Evolutionary conservation across 1,284 basidiomycete genomes (phyloP), one percentile per base, ranked within the genome.

Genomic region (Puccinia horiana): DNA sequence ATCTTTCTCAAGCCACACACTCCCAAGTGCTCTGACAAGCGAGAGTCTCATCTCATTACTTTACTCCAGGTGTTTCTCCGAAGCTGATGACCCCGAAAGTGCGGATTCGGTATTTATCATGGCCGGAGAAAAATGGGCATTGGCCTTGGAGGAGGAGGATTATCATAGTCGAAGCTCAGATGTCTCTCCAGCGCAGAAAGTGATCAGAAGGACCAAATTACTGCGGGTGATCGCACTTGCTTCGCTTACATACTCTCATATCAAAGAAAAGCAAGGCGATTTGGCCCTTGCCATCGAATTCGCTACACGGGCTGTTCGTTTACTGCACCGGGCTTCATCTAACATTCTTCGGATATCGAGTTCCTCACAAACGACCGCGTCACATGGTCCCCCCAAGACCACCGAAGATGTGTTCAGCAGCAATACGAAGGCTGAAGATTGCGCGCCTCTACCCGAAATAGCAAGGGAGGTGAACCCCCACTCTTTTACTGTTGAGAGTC

Each of bases 11-110:
- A 74, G 18, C 12, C 40, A 73, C 40, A 61, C 79, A 9, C 26
- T 81, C 16, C 70, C 40, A 32, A 35, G 23, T 18, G 67, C 70
- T 49, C 26, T 42, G n/a, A 44, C 69, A 20, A 72, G 67, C 56
- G 79, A 81, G 61, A 81, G 79, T 29, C 54, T 72, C n/a, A 56
- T 81, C n/a, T 72, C 58, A 35, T 74, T 81, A 32, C 56, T 81
- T 26, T 72, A 72, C 29, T 81, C 79, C n/a, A 72, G 79, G 26
- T 74, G 69, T 49, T 65, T 81, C 40, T 72, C 79, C 32, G 69
- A 81, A 37, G 69, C 69, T 23, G 54, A 74, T 26, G 70, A 81
- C 12, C 56, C 14, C 9, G 56, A 72, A 16, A 70, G 69, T 37
- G 79, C 79, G 12, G 58, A 44, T 42, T 40, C 79, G 32, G 69